phyloP scores from a whole-genome alignment of 176 grass and related monocot species.

The Calamus simplicifolius region DNA sequence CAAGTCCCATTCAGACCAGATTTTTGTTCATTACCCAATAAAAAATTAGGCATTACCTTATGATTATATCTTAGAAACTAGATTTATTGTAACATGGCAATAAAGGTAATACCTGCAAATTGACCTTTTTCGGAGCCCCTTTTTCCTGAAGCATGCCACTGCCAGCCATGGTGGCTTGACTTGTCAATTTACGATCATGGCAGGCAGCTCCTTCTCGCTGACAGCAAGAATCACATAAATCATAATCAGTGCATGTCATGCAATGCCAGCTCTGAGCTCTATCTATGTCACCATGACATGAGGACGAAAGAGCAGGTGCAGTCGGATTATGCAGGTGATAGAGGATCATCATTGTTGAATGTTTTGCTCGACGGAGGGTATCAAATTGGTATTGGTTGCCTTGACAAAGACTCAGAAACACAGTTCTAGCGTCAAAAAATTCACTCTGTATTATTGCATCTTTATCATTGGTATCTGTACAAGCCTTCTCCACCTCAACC shows the following conservation, averaged over 20 bases:
- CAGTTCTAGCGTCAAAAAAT: constrained; percentile 79
- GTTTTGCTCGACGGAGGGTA: constrained; percentile 88
- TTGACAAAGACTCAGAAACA: constrained; percentile 80
- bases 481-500: constrained; percentile 34
- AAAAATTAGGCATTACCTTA: neutral
- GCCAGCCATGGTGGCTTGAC: constrained; percentile 16
- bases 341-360: constrained; percentile 94
- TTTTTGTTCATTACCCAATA: too few species aligned
- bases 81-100: neutral
- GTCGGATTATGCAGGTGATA: constrained; percentile 79
- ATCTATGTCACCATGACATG: constrained; percentile 47
- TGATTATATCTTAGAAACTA: constrained; percentile 1
- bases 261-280: constrained; percentile 57
- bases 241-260: constrained; percentile 44
- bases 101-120: constrained; percentile 3
- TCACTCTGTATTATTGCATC: constrained; percentile 67
- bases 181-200: constrained; percentile 60
- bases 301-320: neutral
- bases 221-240: constrained; percentile 65
- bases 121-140: constrained; percentile 30
- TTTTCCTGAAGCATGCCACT: constrained; percentile 12
- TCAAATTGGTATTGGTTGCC: constrained; percentile 86
- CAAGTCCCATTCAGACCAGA: too few species aligned
- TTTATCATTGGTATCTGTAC: constrained; percentile 54
- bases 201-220: constrained; percentile 36